phyloP scores from a whole-genome alignment of 2,329 filamentous ascomycete genomes.

The Lizonia empirigonia region DNA sequence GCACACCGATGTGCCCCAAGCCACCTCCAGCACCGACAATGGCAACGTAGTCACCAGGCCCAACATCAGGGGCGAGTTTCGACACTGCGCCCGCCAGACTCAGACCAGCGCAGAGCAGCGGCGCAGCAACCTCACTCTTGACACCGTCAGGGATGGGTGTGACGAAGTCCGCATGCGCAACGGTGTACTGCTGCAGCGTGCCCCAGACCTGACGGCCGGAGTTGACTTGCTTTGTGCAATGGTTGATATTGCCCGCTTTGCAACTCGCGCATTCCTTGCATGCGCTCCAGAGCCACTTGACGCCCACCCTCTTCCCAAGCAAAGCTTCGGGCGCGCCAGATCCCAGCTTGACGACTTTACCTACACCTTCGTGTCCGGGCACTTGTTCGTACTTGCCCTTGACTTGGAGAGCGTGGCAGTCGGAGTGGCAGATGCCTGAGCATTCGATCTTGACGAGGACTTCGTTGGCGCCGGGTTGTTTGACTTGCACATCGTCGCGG shows the following conservation, averaged over 20 bases:
- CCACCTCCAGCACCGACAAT: constrained; percentile 86
- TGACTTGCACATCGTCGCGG: constrained; percentile 44
- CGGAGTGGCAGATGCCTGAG: constrained; percentile 56
- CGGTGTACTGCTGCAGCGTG: constrained; percentile 45
- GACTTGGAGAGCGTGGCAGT: constrained; percentile 53
- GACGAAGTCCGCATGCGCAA: constrained; percentile 43
- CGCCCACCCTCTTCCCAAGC: constrained; percentile 48
- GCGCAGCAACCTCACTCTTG: constrained; percentile 45
- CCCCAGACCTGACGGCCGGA: constrained; percentile 49
- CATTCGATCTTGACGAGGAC: constrained; percentile 56
- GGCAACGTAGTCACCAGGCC: constrained; percentile 76
- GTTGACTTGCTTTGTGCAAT: constrained; percentile 52
- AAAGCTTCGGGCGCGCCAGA: constrained; percentile 30
- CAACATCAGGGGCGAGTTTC: constrained; percentile 76
- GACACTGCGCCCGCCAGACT: constrained; percentile 81
- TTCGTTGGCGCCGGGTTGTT: constrained; percentile 48
- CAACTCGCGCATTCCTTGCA: constrained; percentile 50
- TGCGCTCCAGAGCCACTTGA: constrained; percentile 55
- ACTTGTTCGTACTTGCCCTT: constrained; percentile 54
- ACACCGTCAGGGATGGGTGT: constrained; percentile 45
- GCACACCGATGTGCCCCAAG: constrained; percentile 76
- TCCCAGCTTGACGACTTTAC: constrained; percentile 49
- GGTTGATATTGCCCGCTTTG: constrained; percentile 46
- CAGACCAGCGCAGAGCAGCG: constrained; percentile 44
- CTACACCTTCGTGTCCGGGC: constrained; percentile 56